Evolutionary conservation across 306 rosid species (phyloP), one percentile per base, ranked within the genome.

Genomic region (Quercus gilva): DNA sequence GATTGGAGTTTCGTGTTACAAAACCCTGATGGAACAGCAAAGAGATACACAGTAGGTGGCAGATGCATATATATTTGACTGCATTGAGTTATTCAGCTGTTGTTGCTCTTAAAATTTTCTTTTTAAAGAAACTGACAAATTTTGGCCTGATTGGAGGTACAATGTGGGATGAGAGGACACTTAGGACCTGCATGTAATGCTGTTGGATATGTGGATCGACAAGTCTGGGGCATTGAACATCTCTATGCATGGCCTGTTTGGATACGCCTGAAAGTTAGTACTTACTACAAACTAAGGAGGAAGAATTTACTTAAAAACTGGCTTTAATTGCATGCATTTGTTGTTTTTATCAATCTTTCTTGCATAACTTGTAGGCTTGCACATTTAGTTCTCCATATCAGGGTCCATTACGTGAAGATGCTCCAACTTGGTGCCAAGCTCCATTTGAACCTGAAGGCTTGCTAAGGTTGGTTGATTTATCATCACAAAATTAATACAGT

Each of bases 371-470:
- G 69, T 37, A 94, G 96, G 91, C 86, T 19, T 94, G 98, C 83
- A 92, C 94, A 0, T 80, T 87, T 33, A 85, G 76, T 76, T 89
- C 87, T 79, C 88, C 95, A 1, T 28, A 55, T 2, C 59, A 37
- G 4, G 95, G 91, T 63, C 83, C 78, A 23, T 74, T 87, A 28
- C 87, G 97, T 6, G 35, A 82, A 19, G 91, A 85, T 25, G 96
- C 97, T 67, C 94, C 98, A 18, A 77, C 63, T 79, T 92, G 97
- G 97, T 94, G 98, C 76, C 87, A 10, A 6, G 94, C 89, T 69
- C 97, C 98, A 5, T 92, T 89, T 74, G 98, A 94, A 82, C 98
- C 98, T 0, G 98, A 94, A 79, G 97, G 97, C 63, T 80, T 94
- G 68, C 76, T 94, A 83, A 92, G 98, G 93, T 87, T 53, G 37